Conservation (phyloP, 208 protist genomes). For the Angomonas ambiguus region DNA sequence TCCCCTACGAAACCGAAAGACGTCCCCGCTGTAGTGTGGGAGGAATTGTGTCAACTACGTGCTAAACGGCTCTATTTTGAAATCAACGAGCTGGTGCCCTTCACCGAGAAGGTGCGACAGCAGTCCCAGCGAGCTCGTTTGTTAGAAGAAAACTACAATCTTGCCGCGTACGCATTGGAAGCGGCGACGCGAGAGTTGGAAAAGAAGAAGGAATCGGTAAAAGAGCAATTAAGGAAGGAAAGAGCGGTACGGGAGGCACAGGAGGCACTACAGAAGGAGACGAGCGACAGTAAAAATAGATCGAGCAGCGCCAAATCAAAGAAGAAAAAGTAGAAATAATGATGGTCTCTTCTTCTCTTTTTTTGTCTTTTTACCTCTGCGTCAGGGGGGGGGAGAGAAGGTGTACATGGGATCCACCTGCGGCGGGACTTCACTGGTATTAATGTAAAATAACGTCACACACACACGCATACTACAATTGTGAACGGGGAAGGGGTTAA, state of each 20-base stretch:
- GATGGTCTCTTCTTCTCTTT: slow-evolving; percentile 13
- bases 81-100: slow-evolving; percentile 16
- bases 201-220: slow-evolving; percentile 8
- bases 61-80: slow-evolving; percentile 13
- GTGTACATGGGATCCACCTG: too few relatives aligned
- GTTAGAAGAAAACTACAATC: slow-evolving; percentile 28
- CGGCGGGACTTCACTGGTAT: too few relatives aligned
- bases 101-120: slow-evolving; percentile 1
- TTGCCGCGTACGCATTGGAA: slow-evolving; percentile 33
- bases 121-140: slow-evolving; percentile 33
- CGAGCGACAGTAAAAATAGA: background rate
- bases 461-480: too few relatives aligned
- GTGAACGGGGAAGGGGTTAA: too few relatives aligned
- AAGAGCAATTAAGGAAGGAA: background rate
- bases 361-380: background rate
- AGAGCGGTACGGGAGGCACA: background rate
- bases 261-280: background rate
- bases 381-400: too few relatives aligned
- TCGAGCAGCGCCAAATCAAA: background rate
- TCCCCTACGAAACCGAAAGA: slow-evolving; percentile 24
- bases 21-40: slow-evolving; percentile 39
- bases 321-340: slow-evolving; percentile 1
- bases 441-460: too few relatives aligned
- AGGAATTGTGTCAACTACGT: slow-evolving; percentile 33
- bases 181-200: slow-evolving; percentile 13